A percentile compares a stretch with the other conserved stretches of the same genome.
These are phyloP conservation scores for Evansstolkia leycettana DNA, from an alignment of 495 filamentous ascomycete genomes.

Conservation along the genomic window DNA sequence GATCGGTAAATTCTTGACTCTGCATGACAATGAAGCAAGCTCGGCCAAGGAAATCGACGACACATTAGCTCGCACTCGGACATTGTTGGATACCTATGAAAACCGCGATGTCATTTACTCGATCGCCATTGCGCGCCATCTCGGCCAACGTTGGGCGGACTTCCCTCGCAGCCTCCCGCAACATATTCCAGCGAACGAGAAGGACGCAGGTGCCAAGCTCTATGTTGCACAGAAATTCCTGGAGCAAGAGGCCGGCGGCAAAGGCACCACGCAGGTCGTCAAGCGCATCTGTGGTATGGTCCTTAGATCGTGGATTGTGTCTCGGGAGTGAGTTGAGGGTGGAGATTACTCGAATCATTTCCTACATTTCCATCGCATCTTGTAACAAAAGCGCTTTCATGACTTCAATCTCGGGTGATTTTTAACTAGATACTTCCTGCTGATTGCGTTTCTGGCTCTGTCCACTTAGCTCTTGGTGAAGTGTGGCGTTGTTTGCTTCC, in stretches of 20 bases:
- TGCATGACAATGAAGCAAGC: slow-evolving; percentile 48
- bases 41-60: slow-evolving; percentile 50
- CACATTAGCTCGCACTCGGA: slow-evolving; percentile 47
- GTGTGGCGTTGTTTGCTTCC: too few species aligned
- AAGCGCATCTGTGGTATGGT: slow-evolving; percentile 67
- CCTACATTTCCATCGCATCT: slow-evolving; percentile 6
- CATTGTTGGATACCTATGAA: slow-evolving; percentile 63
- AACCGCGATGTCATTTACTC: slow-evolving; percentile 91
- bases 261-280: slow-evolving; percentile 70
- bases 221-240: slow-evolving; percentile 74
- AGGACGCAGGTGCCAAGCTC: slow-evolving; percentile 59
- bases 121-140: slow-evolving; percentile 64
- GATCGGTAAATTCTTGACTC: slow-evolving; percentile 58
- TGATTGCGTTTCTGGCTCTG: background rate
- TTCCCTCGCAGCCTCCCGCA: slow-evolving; percentile 47
- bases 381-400: slow-evolving; percentile 14
- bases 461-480: background rate
- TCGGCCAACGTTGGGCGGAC: slow-evolving; percentile 54
- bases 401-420: slow-evolving; percentile 5
- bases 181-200: slow-evolving; percentile 51
- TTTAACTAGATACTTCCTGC: slow-evolving; percentile 2
- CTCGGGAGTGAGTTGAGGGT: slow-evolving; percentile 16
- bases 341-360: slow-evolving; percentile 1
- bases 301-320: slow-evolving; percentile 40
- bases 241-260: slow-evolving; percentile 54